phyloP scores from a whole-genome alignment of 345 rosid genomes.

The Salix koriyanagi region DNA sequence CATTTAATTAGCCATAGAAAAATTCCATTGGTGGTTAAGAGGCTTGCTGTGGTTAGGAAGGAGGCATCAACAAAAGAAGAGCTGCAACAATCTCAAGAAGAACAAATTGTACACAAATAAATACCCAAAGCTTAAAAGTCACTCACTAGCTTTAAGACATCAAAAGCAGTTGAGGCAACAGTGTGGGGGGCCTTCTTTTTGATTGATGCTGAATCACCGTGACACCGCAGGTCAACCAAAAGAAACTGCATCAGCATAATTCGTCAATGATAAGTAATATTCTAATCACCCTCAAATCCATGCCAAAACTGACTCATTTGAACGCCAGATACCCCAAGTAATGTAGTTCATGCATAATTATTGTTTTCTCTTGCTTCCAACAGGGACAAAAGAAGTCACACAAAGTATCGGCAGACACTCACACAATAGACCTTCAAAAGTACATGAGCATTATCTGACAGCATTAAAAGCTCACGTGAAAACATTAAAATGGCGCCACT shows the following conservation, averaged over 20 bases:
- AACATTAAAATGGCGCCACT: too few species aligned
- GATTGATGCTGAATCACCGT: constrained; percentile 82
- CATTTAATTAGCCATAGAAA: too few species aligned
- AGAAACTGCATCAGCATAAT: constrained; percentile 56
- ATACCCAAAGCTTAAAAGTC: not conserved
- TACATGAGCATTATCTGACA: too few species aligned
- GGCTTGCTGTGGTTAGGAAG: too few species aligned
- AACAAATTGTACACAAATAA: constrained; percentile 7
- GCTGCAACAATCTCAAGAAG: not conserved
- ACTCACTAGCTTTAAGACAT: constrained; percentile 77
- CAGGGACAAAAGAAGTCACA: too few species aligned
- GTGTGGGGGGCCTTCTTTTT: constrained; percentile 69
- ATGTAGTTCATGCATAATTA: too few species aligned
- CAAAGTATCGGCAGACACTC: too few species aligned
- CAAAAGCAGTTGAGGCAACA: constrained; percentile 81
- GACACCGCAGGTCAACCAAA: constrained; percentile 86
- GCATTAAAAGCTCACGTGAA: too few species aligned
- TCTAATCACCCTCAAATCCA: not conserved
- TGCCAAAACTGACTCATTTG: not conserved
- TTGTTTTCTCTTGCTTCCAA: too few species aligned
- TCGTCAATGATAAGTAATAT: not conserved
- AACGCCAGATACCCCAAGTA: too few species aligned
- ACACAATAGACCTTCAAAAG: too few species aligned
- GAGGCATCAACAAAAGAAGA: not conserved
- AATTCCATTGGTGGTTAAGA: too few species aligned